Evolutionary conservation across 768 basidiomycete genomes (phyloP).

Genomic region (Collybia sordida): DNA sequence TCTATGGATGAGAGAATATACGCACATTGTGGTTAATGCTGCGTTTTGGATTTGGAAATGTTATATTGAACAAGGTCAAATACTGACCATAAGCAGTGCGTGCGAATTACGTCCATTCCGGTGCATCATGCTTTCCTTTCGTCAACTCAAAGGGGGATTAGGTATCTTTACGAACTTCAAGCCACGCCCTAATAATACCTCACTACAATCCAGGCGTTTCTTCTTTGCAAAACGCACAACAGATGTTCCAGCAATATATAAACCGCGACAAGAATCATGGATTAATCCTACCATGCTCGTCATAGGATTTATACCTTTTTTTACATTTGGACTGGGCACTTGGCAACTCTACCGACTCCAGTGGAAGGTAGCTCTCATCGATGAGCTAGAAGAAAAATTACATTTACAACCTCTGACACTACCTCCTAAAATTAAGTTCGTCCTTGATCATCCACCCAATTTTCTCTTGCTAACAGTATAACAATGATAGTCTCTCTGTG

Average conservation of each 20-base stretch:
- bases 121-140: conserved; percentile 13
- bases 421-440: conserved; percentile 86
- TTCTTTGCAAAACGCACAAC: conserved; percentile 16
- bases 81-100: conserved; percentile 12
- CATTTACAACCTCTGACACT: conserved; percentile 74
- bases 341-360: conserved; percentile 94
- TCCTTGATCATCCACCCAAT: conserved; percentile 8
- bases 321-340: conserved; percentile 85
- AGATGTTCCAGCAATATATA: conserved; percentile 49
- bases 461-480: conserved; percentile 14
- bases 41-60: conserved; percentile 1
- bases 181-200: background rate
- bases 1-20: background rate
- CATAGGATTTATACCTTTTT: conserved; percentile 83
- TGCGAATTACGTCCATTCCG: conserved; percentile 11
- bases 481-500: conserved; percentile 50
- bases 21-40: conserved; percentile 13
- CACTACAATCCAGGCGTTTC: conserved; percentile 6
- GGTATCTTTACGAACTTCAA: background rate
- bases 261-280: conserved; percentile 57
- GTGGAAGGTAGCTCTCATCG: conserved; percentile 94
- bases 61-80: background rate
- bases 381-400: conserved; percentile 90
- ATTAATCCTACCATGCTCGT: conserved; percentile 71
- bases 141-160: conserved; percentile 5